These are phyloP conservation scores for Buddleja alternifolia DNA, from an alignment of 257 asterid species.

Conservation along the genomic window DNA sequence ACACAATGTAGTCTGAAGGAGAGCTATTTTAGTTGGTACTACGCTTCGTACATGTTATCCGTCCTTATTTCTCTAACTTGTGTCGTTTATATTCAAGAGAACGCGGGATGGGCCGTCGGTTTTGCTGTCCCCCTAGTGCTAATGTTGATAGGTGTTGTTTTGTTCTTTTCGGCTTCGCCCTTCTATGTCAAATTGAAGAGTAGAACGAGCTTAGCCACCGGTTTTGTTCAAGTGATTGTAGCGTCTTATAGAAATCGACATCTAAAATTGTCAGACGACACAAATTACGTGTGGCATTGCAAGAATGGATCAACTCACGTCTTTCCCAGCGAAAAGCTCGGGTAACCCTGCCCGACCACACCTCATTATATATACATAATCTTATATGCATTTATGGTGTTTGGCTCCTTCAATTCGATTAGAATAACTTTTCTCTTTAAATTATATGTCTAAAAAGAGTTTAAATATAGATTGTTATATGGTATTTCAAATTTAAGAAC, in stretches of 20 bases:
- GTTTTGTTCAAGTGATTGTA: conserved; percentile 53
- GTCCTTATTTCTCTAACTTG: conserved; percentile 52
- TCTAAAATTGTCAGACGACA: conserved; percentile 26
- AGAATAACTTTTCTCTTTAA: no score
- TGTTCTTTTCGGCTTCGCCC: conserved; percentile 56
- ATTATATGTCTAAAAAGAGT: no score
- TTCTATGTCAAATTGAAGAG: conserved; percentile 54
- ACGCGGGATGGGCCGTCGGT: conserved; percentile 74
- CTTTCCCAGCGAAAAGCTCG: conserved; percentile 57
- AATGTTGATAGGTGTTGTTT: conserved; percentile 39
- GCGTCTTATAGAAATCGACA: no score
- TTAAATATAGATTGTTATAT: no score
- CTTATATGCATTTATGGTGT: no score
- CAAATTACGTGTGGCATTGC: conserved; percentile 38
- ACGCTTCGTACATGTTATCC: conserved; percentile 47
- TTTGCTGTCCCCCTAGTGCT: conserved; percentile 60
- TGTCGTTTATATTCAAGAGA: conserved; percentile 75
- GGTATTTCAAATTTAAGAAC: no score
- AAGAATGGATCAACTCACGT: conserved; percentile 37
- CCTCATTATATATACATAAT: no score
- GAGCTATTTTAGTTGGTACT: conserved; percentile 71
- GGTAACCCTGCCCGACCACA: no score
- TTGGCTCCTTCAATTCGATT: no score
- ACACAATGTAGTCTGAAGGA: conserved; percentile 29
- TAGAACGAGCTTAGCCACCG: conserved; percentile 46